Evolutionary conservation across 176 grass and related monocot genomes (phyloP).

Genomic region (Carex cristatella): DNA sequence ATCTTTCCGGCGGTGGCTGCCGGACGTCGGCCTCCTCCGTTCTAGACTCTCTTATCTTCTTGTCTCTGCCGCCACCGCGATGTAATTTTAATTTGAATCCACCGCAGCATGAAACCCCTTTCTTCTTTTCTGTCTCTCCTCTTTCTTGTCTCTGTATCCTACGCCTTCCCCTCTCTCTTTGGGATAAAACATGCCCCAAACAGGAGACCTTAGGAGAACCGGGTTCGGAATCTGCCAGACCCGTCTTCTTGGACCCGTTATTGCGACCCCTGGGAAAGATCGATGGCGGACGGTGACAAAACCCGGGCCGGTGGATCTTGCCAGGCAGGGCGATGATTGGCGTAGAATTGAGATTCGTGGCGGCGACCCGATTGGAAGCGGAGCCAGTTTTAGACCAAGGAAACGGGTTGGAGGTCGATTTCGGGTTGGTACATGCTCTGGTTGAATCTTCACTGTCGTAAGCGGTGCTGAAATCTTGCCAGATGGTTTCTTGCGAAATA

Average conservation of each 20-base stretch:
- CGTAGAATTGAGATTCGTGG: conserved; percentile 24
- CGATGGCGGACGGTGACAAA: conserved; percentile 47
- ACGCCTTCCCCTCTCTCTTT: conserved; percentile 53
- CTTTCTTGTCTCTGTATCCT: background rate
- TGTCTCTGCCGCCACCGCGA: conserved; percentile 13
- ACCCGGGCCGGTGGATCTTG: conserved; percentile 44
- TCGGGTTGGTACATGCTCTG: conserved; percentile 88
- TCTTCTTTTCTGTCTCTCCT: background rate
- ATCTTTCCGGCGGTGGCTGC: conserved; percentile 4
- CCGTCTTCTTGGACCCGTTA: conserved; percentile 9
- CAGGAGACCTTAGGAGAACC: conserved; percentile 95
- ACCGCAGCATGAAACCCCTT: conserved; percentile 24
- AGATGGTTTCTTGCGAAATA: conserved; percentile 53
- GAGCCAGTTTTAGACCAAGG: conserved; percentile 55
- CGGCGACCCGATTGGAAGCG: conserved; percentile 47
- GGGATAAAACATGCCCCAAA: conserved; percentile 86
- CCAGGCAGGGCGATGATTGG: conserved; percentile 58
- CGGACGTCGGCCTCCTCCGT: background rate
- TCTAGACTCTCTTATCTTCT: background rate
- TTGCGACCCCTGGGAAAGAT: conserved; percentile 63
- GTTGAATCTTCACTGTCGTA: conserved; percentile 98
- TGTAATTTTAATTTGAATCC: conserved; percentile 28
- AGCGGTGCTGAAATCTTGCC: conserved; percentile 67
- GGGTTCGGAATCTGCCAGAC: conserved; percentile 47
- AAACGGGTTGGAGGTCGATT: conserved; percentile 49